These are phyloP conservation scores for Clarireedia paspali DNA, from an alignment of 2,329 filamentous ascomycete genomes.

Conservation along the genomic window DNA sequence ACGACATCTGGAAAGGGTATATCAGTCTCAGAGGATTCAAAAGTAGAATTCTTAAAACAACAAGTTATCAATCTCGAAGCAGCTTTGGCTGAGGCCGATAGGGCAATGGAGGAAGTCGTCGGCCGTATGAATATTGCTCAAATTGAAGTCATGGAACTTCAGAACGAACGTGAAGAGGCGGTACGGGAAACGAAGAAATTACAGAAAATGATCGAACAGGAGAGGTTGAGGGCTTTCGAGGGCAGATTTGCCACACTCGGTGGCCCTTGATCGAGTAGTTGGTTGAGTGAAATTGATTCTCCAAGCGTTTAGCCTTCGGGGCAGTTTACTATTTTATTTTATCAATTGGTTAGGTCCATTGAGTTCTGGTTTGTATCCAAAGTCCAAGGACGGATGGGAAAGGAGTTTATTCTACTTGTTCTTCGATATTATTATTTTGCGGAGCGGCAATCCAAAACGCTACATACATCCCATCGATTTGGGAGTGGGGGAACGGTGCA, in stretches of 20 bases:
- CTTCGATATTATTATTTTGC: not conserved
- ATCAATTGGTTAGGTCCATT: not conserved
- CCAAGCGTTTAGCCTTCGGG: constrained; percentile 7
- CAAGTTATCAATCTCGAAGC: constrained; percentile 80
- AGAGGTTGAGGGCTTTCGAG: constrained; percentile 24
- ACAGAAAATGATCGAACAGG: constrained; percentile 54
- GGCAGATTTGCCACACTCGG: constrained; percentile 24
- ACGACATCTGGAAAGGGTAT: constrained; percentile 46
- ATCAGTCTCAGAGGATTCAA: constrained; percentile 61
- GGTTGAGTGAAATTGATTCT: constrained; percentile 3
- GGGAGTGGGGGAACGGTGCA: not conserved
- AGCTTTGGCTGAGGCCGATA: constrained; percentile 66
- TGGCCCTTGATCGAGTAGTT: constrained; percentile 7
- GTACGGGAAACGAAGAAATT: constrained; percentile 63
- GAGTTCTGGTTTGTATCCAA: not conserved
- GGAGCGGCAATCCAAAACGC: not conserved
- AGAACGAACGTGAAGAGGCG: constrained; percentile 67
- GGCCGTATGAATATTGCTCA: constrained; percentile 75
- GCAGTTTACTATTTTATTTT: not conserved
- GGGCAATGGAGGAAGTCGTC: constrained; percentile 79
- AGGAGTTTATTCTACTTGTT: not conserved
- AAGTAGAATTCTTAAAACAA: constrained; percentile 68
- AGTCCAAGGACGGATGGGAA: not conserved
- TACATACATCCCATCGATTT: not conserved
- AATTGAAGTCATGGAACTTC: constrained; percentile 73